Base-by-base conservation (phyloP, 2,329 filamentous ascomycete genomes). In the Ophiostoma perfectum region DNA sequence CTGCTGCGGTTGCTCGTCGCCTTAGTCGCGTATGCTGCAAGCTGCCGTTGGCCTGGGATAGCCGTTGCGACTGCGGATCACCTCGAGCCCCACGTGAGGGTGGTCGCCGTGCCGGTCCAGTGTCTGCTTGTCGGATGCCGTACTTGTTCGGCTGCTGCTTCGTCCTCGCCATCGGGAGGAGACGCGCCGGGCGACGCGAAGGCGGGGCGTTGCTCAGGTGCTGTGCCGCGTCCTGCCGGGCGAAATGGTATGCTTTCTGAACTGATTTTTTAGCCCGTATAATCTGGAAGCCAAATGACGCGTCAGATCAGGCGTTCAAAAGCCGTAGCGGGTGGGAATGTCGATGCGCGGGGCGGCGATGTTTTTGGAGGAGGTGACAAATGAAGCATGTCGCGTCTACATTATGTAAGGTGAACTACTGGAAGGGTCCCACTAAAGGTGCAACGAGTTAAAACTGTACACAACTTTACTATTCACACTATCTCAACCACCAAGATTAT, bases 361-460 rank as follows among this genome's bases (percentile, higher is more conserved):
- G 60, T 42, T 41, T 16, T 16, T 36, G 38, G 12, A n/a, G 38
- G 58, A 62, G 12, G 36, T 41, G 27, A 16, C 27, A n/a, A 18
- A 42, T 42, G 39, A 63, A 42, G 58, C 58, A 42, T 62, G 36
- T 42, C 58, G 58, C 58, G 58, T 62, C 38, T 62, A 7, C 6
- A 18, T 41, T 62, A 42, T 14, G 6, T n/a, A 42, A 38, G 38
- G 9, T 3, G 18, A 55, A 9, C 47, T 55, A 1, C 27, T 27
- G 18, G 18, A 4, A 11, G 18, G 49, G 49, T 4, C 11, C 49
- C 49, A 55, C 49, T 1, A 62, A 62, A 3, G n/a, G 49, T 41
- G 58, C 6, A 9, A 5, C 14, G 16, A 39, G 38, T 16, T 7
- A 2, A 6, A 41, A 3, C 3, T 6, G 6, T 7, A 4, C 5